Percentiles rank a stretch among this genome's conserved stretches.
These are phyloP conservation scores for Nitzschia sp. DNA, from an alignment of 108 stramenopile species.

Conservation along the genomic window DNA sequence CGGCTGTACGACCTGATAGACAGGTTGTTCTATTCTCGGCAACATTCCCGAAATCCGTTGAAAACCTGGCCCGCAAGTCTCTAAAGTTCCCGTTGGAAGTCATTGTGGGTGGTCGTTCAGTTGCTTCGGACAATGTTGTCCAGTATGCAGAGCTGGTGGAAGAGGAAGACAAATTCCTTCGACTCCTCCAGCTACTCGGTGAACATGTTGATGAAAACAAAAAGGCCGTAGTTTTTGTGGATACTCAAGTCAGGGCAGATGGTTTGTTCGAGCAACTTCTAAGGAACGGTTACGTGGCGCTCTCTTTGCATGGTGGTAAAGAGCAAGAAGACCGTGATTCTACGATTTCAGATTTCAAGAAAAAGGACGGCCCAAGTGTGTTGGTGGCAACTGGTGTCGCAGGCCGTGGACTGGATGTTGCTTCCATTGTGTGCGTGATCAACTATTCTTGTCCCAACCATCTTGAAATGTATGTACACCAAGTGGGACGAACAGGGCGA, in stretches of 20 bases:
- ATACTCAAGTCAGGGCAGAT: slow-evolving; percentile 94
- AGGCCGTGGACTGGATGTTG: slow-evolving; percentile 96
- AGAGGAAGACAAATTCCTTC: slow-evolving; percentile 95
- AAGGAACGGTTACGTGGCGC: slow-evolving; percentile 88
- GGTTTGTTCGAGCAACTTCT: slow-evolving; percentile 91
- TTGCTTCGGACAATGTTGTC: slow-evolving; percentile 90
- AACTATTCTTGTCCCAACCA: slow-evolving; percentile 98
- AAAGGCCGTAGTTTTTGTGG: slow-evolving; percentile 97
- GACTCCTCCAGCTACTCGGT: slow-evolving; percentile 95
- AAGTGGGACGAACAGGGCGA: slow-evolving; percentile 96
- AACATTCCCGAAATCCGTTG: slow-evolving; percentile 96
- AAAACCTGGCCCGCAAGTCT: slow-evolving; percentile 87
- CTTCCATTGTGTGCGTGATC: slow-evolving; percentile 86
- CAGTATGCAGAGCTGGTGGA: slow-evolving; percentile 92
- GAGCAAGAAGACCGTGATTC: slow-evolving; percentile 99
- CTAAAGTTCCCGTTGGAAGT: slow-evolving; percentile 92
- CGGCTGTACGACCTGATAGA: slow-evolving; percentile 91
- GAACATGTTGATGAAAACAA: slow-evolving; percentile 91
- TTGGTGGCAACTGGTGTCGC: slow-evolving; percentile 95
- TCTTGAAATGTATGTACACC: slow-evolving; percentile 98
- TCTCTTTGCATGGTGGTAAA: slow-evolving; percentile 97
- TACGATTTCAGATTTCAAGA: slow-evolving; percentile 97
- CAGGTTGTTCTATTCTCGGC: slow-evolving; percentile 97
- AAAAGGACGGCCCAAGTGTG: slow-evolving; percentile 76
- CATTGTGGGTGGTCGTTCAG: slow-evolving; percentile 93